Evolutionary conservation across 257 asterid species (phyloP), one percentile per base, ranked within the genome.

Genomic region (Parsonsia alboflavescens): DNA sequence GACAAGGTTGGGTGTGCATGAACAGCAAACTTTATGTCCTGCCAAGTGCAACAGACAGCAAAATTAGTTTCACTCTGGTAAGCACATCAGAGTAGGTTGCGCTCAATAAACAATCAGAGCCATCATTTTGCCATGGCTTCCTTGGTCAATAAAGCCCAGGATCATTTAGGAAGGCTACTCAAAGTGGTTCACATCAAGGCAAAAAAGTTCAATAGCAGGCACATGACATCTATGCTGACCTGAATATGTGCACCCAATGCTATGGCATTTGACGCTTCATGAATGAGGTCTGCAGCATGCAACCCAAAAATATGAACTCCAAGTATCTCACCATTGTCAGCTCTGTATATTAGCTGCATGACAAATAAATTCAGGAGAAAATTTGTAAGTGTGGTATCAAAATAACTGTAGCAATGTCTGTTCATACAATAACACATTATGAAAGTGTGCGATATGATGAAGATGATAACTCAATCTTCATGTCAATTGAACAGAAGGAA

Each of bases 301-400:
- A 88, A n/a, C 50, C 93, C 91, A 78, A 88, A 88, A 57, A 88
- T 86, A 75, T 88, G 96, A 81, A 89, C 96, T 78, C 96, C 96
- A 66, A 89, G 92, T 74, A 89, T 89, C 86, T 87, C 96, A 33
- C 96, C 96, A 61, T 76, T 87, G 82, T 89, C 96, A 21, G 91
- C 89, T 78, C 92, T 89, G 81, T 86, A 89, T 65, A 89, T 89
- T 83, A 89, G 77, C 96, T 89, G 91, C 83, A 86, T 16, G 9
- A 61, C 39, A 59, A 79, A 77, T 46, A 58, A 22, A 30, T 5
- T 24, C 17, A 53, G 69, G 7, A 12, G 41, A 13, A 21, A 65
- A 59, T 12, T 10, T 33, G 19, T 16, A 9, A 36, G 49, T 54
- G 64, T 13, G 22, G 63, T 72, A 71, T 36, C 58, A 65, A 0